A percentile compares a stretch with the other conserved stretches of the same genome.
These are phyloP conservation scores for Beauveria pseudobassiana DNA, from an alignment of 2,329 filamentous ascomycete genomes.

Conservation along the genomic window DNA sequence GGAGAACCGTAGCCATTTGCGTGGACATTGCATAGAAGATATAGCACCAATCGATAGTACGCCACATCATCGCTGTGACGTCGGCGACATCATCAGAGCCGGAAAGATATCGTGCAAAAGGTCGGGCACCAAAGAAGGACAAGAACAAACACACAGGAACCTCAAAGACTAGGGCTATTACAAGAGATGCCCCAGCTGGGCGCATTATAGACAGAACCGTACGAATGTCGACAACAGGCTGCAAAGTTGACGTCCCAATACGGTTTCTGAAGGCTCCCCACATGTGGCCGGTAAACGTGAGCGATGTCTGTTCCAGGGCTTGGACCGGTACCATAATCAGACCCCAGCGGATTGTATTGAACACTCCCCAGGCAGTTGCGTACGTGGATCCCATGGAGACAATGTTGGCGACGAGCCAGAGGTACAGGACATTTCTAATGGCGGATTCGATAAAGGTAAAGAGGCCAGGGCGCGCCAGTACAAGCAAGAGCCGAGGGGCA, in stretches of 20 bases:
- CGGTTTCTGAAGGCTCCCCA: conserved; percentile 48
- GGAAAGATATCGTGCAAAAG: conserved; percentile 57
- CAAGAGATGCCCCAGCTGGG: conserved; percentile 46
- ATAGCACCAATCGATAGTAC: conserved; percentile 58
- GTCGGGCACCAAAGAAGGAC: conserved; percentile 47
- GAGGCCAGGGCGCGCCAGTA: conserved; percentile 49
- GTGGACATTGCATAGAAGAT: conserved; percentile 60
- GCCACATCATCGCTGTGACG: conserved; percentile 60
- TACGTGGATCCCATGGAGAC: conserved; percentile 56
- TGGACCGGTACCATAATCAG: conserved; percentile 67
- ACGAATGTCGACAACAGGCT: conserved; percentile 14
- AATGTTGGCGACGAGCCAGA: conserved; percentile 62
- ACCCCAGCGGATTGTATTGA: conserved; percentile 68
- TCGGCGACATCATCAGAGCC: conserved; percentile 47
- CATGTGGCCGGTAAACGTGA: conserved; percentile 58
- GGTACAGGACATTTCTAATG: conserved; percentile 60
- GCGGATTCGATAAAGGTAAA: conserved; percentile 58
- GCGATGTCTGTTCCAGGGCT: conserved; percentile 55
- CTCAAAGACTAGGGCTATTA: conserved; percentile 50
- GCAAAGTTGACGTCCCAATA: conserved; percentile 18
- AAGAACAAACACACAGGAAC: conserved; percentile 56
- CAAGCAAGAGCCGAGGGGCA: conserved; percentile 35
- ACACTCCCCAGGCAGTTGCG: conserved; percentile 66
- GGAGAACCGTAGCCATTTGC: conserved; percentile 56
- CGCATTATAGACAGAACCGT: conserved; percentile 31